Conservation (phyloP, 495 filamentous ascomycete genomes). For the Arthonia radiata region DNA sequence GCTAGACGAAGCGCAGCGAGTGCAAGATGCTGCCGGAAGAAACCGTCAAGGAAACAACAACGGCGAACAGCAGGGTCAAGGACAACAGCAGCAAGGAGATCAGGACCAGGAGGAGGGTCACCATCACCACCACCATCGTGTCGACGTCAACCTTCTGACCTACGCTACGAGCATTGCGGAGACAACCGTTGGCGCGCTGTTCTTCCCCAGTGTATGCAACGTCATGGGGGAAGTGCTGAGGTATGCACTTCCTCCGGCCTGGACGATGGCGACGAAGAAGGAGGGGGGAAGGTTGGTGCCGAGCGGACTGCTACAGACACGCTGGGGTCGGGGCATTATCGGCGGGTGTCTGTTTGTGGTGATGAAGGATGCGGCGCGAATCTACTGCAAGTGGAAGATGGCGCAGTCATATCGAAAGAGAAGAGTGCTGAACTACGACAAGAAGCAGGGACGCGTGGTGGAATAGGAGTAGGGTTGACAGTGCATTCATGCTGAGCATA, state of each 20-base stretch:
- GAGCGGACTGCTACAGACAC: constrained; percentile 40
- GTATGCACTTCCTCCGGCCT: constrained; percentile 31
- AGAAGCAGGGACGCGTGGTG: too few species aligned
- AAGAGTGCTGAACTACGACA: constrained; percentile 40
- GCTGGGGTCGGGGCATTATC: constrained; percentile 56
- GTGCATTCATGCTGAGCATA: too few species aligned
- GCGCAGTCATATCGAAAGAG: constrained; percentile 42
- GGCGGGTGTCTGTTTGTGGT: constrained; percentile 63
- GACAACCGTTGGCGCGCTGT: constrained; percentile 32
- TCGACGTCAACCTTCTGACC: constrained; percentile 19
- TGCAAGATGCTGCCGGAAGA: too few species aligned
- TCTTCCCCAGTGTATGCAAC: constrained; percentile 36
- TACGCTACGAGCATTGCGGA: constrained; percentile 27
- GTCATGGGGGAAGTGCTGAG: constrained; percentile 45
- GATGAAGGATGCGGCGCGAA: constrained; percentile 44
- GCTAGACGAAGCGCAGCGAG: too few species aligned
- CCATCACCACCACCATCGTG: constrained; percentile 3
- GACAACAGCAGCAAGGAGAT: too few species aligned
- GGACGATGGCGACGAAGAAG: constrained; percentile 22
- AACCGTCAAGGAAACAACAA: too few species aligned
- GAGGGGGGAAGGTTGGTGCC: constrained; percentile 1
- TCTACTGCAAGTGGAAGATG: constrained; percentile 51
- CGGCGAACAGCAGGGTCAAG: too few species aligned
- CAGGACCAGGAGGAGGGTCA: constrained; percentile 1
- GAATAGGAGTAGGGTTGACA: too few species aligned